Base-by-base conservation (phyloP, 768 basidiomycete species). In the Melanogaster broomeanus region DNA sequence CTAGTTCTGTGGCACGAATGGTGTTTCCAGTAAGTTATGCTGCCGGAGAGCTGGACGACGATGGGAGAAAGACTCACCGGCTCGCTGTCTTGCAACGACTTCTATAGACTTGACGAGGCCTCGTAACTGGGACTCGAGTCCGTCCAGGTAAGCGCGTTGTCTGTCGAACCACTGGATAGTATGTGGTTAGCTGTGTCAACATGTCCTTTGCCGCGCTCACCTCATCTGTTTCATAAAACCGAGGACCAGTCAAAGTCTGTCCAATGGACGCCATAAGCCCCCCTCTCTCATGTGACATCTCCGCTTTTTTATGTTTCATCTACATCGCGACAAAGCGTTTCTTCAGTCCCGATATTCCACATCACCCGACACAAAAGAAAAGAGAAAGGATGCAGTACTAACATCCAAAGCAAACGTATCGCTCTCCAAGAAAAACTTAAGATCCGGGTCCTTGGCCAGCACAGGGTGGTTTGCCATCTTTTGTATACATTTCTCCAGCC, bases 381-480 rank as follows among this genome's bases (percentile, higher is more conserved):
- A 31, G 19, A 3, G 1, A 68, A 8, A 44, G 21, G 18, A 3
- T 41, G 22, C 38, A 12, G 16, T 3, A 73, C 93, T 69, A 45
- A 94, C 93, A 71, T 98, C 97, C 49, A 93, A 72, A 12, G 88
- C 74, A 68, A 98, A 98, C 5, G 82, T 87, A 66, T 99, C 97
- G 61, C 87, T 90, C 67, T 98, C 96, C 63, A 99, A 72, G 73
- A 99, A 98, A 53, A 94, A 64, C 68, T 82, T 87, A 58, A 99
- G 66, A 66, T 98, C 96, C 2, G 86, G 67, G 62, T 99, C 97
- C 65, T 90, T 90, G 51, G 84, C 82, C 21, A 99, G 71, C 5
- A 95, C 84, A 0, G 95, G 93, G 65, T 99, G 97, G 58, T 90
- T 88, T 10, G 90, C 91, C 44, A 87, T 95, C 72, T 98, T 98